A percentile compares a stretch with the other conserved stretches of the same genome.
Evolutionary conservation across 306 rosid species (phyloP).

Genomic region (Geum urbanum): DNA sequence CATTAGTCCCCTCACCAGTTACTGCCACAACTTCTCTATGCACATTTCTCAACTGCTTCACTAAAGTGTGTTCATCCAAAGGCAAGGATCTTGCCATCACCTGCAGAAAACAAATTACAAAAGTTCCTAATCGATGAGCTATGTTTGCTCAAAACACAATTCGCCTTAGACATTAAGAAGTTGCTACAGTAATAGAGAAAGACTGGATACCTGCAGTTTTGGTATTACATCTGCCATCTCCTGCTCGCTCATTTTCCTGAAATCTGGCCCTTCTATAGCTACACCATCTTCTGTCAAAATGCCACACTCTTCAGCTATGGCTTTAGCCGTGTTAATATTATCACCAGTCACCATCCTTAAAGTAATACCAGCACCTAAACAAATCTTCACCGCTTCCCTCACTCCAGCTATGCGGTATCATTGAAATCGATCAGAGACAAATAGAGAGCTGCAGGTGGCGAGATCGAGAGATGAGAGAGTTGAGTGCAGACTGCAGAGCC

Average conservation of each 20-base stretch:
- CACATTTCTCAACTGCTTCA: constrained; percentile 53
- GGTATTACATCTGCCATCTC: constrained; percentile 67
- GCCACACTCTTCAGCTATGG: constrained; percentile 91
- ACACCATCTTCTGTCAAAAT: constrained; percentile 77
- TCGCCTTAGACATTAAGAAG: not conserved
- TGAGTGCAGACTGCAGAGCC: no score
- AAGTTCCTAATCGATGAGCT: not conserved
- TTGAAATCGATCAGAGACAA: no score
- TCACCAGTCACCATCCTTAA: constrained; percentile 97
- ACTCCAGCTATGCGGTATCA: no score
- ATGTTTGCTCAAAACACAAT: not conserved
- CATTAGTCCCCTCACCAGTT: constrained; percentile 94
- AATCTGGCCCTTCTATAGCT: constrained; percentile 87
- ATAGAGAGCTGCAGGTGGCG: no score
- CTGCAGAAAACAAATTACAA: constrained; percentile 29
- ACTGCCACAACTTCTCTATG: constrained; percentile 82
- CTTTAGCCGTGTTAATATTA: constrained; percentile 87
- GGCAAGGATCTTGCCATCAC: constrained; percentile 96
- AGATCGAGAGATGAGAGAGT: no score
- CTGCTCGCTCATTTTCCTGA: constrained; percentile 46
- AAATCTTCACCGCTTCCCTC: constrained; percentile 71
- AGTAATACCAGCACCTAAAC: constrained; percentile 71
- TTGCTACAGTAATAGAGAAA: not conserved
- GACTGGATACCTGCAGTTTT: constrained; percentile 64
- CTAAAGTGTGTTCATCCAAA: constrained; percentile 82